Conservation (phyloP, 2,329 filamentous ascomycete genomes). For the Chalaropsis thielavioides region DNA sequence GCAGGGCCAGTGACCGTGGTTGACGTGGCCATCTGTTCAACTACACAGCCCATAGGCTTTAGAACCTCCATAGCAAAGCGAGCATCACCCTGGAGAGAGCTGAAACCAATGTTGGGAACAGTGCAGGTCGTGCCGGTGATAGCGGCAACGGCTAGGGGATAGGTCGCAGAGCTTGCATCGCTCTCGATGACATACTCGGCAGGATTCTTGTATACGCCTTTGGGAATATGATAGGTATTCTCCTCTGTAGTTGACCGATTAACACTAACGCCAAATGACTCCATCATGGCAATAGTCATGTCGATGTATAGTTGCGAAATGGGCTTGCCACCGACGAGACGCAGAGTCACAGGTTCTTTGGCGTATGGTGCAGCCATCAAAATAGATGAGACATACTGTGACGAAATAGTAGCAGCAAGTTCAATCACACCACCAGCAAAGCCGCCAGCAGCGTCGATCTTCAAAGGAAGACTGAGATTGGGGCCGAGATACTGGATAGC, state of each 20-base stretch:
- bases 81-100: slow-evolving; percentile 86
- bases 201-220: slow-evolving; percentile 70
- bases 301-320: slow-evolving; percentile 97
- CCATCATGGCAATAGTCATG: slow-evolving; percentile 99
- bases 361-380: slow-evolving; percentile 96
- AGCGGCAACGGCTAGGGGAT: slow-evolving; percentile 83
- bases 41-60: slow-evolving; percentile 81
- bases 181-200: slow-evolving; percentile 82
- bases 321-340: slow-evolving; percentile 86
- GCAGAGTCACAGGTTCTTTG: slow-evolving; percentile 80
- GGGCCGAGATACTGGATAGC: slow-evolving; percentile 72
- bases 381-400: slow-evolving; percentile 96
- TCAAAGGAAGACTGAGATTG: slow-evolving; percentile 68
- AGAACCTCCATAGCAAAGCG: slow-evolving; percentile 85
- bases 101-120: slow-evolving; percentile 86
- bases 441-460: slow-evolving; percentile 67
- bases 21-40: slow-evolving; percentile 68
- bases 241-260: slow-evolving; percentile 60
- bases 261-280: slow-evolving; percentile 72
- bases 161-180: slow-evolving; percentile 94
- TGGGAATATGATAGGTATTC: slow-evolving; percentile 88
- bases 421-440: slow-evolving; percentile 80
- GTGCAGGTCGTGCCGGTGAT: slow-evolving; percentile 94
- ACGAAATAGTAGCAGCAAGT: slow-evolving; percentile 86
- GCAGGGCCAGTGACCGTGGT: slow-evolving; percentile 89